Conservation (phyloP, 225 moss, liverwort and hornwort species). For the Neckera pumila region DNA sequence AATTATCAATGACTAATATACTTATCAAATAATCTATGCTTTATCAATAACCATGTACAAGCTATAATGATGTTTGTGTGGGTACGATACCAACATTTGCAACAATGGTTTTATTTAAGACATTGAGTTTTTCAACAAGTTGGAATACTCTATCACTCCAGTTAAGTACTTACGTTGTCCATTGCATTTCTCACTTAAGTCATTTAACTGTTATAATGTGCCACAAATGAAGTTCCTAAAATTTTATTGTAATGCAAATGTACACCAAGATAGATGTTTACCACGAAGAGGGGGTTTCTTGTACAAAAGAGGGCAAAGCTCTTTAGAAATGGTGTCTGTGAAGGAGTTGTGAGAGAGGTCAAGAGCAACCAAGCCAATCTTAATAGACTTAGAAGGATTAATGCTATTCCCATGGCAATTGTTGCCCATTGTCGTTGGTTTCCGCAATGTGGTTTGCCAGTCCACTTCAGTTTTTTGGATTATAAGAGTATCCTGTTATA, state of each 20-base stretch:
- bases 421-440: neutral
- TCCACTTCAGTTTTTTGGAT: conserved; percentile 20
- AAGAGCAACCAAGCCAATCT: conserved; percentile 39
- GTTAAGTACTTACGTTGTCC: neutral
- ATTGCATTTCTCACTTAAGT: neutral
- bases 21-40: neutral
- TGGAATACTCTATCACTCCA: neutral
- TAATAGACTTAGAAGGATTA: neutral
- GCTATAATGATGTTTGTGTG: neutral
- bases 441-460: conserved; percentile 56
- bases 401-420: neutral
- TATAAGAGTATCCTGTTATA: conserved; percentile 17
- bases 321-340: conserved; percentile 35
- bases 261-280: neutral
- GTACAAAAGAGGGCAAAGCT: conserved; percentile 39
- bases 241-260: neutral
- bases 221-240: neutral
- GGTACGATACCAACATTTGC: neutral
- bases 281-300: conserved; percentile 44
- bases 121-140: neutral
- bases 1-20: neutral
- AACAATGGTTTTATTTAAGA: neutral
- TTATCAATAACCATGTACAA: neutral
- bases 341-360: conserved; percentile 70
- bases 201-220: neutral